These are phyloP conservation scores for Malus hybrid DNA, from an alignment of 331 rosid species.

Conservation along the genomic window DNA sequence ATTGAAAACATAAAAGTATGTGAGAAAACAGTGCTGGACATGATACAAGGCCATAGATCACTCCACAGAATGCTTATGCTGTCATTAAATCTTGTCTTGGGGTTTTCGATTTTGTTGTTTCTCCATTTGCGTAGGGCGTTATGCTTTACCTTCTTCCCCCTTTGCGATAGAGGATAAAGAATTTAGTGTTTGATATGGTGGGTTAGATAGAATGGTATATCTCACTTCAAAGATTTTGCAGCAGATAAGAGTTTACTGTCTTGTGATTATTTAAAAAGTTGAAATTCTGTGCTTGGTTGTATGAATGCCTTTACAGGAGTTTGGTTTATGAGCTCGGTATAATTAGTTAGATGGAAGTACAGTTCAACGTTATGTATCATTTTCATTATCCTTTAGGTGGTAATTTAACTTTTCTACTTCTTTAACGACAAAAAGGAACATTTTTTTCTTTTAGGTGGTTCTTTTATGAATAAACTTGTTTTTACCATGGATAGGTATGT, in stretches of 20 bases:
- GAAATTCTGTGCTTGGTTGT: not conserved
- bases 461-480: slow-evolving; percentile 10
- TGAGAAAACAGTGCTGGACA: not conserved
- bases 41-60: not conserved
- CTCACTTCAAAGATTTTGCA: not conserved
- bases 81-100: not conserved
- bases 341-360: not conserved
- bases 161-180: not conserved
- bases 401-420: not conserved
- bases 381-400: not conserved
- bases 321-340: not conserved
- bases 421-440: not conserved
- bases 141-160: not conserved
- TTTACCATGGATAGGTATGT: slow-evolving; percentile 56
- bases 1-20: not conserved
- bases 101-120: no score
- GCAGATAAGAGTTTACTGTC: not conserved
- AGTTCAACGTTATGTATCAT: not conserved
- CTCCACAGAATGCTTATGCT: not conserved
- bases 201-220: not conserved
- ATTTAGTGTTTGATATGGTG: not conserved
- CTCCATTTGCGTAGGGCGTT: no score
- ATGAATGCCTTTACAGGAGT: not conserved
- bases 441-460: not conserved
- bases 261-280: not conserved